Conservation (phyloP, 129 eudicot genomes). For the Glebionis coronaria region DNA sequence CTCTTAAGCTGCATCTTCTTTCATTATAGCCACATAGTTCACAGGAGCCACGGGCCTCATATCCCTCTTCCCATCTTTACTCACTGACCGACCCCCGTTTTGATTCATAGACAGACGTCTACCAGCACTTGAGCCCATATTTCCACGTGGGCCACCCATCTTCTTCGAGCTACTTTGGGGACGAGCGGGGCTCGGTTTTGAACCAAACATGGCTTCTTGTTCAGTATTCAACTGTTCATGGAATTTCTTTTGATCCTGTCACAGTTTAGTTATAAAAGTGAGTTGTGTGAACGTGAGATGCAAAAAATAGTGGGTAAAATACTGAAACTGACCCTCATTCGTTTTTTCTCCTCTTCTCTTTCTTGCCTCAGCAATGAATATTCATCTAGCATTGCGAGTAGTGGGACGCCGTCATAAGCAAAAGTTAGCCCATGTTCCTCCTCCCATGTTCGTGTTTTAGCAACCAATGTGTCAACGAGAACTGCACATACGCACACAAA, state of each 20-base stretch:
- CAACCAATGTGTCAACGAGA: slow-evolving; percentile 79
- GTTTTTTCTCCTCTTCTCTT: slow-evolving; percentile 93
- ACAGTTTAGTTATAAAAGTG: slow-evolving; percentile 4
- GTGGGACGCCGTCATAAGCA: slow-evolving; percentile 92
- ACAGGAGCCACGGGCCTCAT: slow-evolving; percentile 69
- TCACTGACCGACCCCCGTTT: slow-evolving; percentile 45
- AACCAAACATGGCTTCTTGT: slow-evolving; percentile 57
- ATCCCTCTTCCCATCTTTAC: slow-evolving; percentile 65
- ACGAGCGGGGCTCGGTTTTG: slow-evolving; percentile 91
- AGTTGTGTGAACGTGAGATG: not conserved
- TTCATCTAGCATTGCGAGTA: slow-evolving; percentile 93
- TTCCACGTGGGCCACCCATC: slow-evolving; percentile 64
- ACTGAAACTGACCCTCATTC: slow-evolving; percentile 66
- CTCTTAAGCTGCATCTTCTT: slow-evolving; percentile 49
- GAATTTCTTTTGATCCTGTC: slow-evolving; percentile 90
- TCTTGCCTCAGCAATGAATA: slow-evolving; percentile 79
- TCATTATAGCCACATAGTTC: slow-evolving; percentile 73
- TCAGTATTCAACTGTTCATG: slow-evolving; percentile 72
- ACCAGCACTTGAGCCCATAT: slow-evolving; percentile 54
- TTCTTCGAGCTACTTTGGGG: slow-evolving; percentile 58
- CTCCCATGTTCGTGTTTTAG: slow-evolving; percentile 91
- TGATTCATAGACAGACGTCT: slow-evolving; percentile 71
- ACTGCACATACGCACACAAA: slow-evolving; percentile 42
- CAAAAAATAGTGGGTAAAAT: not conserved
- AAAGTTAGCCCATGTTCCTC: slow-evolving; percentile 73